phyloP scores from a whole-genome alignment of 129 eudicot species.

The Glebionis coronaria region DNA sequence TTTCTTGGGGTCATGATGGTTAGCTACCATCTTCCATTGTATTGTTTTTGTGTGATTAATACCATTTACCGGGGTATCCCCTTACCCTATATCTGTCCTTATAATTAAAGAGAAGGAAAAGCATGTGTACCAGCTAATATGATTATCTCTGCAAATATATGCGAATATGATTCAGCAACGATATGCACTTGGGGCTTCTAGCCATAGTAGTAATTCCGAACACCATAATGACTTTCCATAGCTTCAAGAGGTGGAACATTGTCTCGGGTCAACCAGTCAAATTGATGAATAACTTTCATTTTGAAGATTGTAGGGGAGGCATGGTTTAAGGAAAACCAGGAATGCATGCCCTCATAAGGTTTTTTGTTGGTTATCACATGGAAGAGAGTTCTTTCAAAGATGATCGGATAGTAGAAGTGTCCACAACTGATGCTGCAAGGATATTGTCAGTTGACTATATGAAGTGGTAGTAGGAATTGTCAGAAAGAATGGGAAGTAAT shows the following conservation, averaged over 20 bases:
- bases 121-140: slow-evolving; percentile 18
- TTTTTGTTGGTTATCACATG: slow-evolving; percentile 96
- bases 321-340: slow-evolving; percentile 96
- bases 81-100: too few species aligned
- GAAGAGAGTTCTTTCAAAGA: slow-evolving; percentile 72
- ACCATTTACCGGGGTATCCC: too few species aligned
- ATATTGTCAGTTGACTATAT: slow-evolving; percentile 88
- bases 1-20: too few species aligned
- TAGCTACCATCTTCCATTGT: too few species aligned
- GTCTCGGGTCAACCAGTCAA: slow-evolving; percentile 97
- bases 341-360: slow-evolving; percentile 98
- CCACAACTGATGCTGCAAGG: slow-evolving; percentile 97
- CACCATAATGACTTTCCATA: slow-evolving; percentile 74
- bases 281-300: slow-evolving; percentile 98
- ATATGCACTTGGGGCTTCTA: slow-evolving; percentile 93
- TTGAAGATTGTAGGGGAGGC: slow-evolving; percentile 73
- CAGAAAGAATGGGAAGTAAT: slow-evolving; percentile 85
- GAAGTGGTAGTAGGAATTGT: slow-evolving; percentile 80
- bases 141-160: slow-evolving; percentile 96
- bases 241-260: slow-evolving; percentile 97
- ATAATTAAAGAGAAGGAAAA: slow-evolving; percentile 26
- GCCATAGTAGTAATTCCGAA: slow-evolving; percentile 90
- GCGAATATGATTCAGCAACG: slow-evolving; percentile 97
- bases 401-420: slow-evolving; percentile 70
- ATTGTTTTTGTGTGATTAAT: too few species aligned